Conservation (phyloP, 2,329 filamentous ascomycete genomes). For the Xylaria sp. region DNA sequence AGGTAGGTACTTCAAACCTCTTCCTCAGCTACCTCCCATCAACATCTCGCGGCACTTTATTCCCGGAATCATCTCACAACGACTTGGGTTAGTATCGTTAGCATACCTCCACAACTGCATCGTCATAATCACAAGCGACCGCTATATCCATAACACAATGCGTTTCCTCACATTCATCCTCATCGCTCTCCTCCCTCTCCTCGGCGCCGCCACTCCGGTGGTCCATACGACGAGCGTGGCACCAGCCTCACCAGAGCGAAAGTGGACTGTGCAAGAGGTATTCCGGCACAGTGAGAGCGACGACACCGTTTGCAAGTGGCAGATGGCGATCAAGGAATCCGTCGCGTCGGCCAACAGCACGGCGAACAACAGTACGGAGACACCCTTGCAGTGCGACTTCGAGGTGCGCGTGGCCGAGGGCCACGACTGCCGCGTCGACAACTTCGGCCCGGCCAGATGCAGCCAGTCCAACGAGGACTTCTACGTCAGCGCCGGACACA, state of each 20-base stretch:
- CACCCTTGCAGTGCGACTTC: slow-evolving; percentile 25
- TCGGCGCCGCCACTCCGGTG: not conserved
- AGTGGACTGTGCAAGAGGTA: slow-evolving; percentile 36
- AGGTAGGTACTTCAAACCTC: not conserved
- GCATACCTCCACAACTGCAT: not conserved
- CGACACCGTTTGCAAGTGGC: slow-evolving; percentile 35
- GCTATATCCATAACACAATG: slow-evolving; percentile 22
- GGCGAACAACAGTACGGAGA: not conserved
- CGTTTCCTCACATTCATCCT: slow-evolving; percentile 3
- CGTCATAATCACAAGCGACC: not conserved
- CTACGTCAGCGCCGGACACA: slow-evolving; percentile 36
- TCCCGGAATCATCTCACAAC: not conserved
- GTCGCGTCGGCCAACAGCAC: not conserved
- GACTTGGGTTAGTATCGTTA: slow-evolving; percentile 4
- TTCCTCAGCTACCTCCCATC: not conserved
- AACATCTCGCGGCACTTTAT: slow-evolving; percentile 6
- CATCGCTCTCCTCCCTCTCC: not conserved
- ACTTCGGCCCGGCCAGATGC: slow-evolving; percentile 27
- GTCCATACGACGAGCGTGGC: not conserved
- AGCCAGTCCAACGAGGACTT: slow-evolving; percentile 9
- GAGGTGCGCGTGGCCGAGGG: not conserved
- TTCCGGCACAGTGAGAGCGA: slow-evolving; percentile 24
- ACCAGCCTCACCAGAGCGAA: not conserved
- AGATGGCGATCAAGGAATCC: slow-evolving; percentile 28
- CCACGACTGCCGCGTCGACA: slow-evolving; percentile 34